Conservation (phyloP, 257 asterid species). For the Henckelia pumila region DNA sequence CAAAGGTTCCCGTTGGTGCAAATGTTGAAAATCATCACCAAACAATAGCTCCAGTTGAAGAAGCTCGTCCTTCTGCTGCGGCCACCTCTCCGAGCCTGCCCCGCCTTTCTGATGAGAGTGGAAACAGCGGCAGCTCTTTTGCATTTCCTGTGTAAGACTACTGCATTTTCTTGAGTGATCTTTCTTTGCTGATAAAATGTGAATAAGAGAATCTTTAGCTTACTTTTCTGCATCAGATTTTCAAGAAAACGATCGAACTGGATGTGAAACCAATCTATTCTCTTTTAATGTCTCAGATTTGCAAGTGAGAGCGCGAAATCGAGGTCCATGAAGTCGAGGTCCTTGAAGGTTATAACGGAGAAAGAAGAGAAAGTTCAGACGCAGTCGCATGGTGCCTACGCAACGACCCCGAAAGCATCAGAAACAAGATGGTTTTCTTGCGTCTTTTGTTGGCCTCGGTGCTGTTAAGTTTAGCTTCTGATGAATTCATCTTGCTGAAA, state of each 20-base stretch:
- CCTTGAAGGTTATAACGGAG: slow-evolving; percentile 30
- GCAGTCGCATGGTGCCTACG: slow-evolving; percentile 21
- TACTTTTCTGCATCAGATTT: not conserved
- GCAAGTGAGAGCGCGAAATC: slow-evolving; percentile 34
- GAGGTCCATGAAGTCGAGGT: slow-evolving; percentile 29
- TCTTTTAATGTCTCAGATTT: slow-evolving; percentile 37
- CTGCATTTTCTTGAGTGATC: not conserved
- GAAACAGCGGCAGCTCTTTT: slow-evolving; percentile 40
- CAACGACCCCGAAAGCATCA: slow-evolving; percentile 10
- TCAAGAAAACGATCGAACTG: not conserved
- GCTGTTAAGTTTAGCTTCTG: slow-evolving; percentile 3
- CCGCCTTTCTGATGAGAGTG: slow-evolving; percentile 56
- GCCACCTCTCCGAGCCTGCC: slow-evolving; percentile 37
- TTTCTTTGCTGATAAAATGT: not conserved
- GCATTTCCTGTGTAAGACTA: slow-evolving; percentile 64
- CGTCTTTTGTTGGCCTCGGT: slow-evolving; percentile 37
- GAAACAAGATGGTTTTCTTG: slow-evolving; percentile 32
- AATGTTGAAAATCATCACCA: slow-evolving; percentile 16
- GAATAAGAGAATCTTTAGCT: not conserved
- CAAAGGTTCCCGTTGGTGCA: slow-evolving; percentile 12
- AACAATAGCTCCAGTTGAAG: slow-evolving; percentile 21
- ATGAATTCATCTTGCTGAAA: not conserved
- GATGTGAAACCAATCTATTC: not conserved
- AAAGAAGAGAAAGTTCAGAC: slow-evolving; percentile 29
- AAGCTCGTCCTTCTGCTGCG: slow-evolving; percentile 24